A percentile compares a stretch with the other conserved stretches of the same genome.
phyloP scores from a whole-genome alignment of 148 eudicot genomes.

The Rhododendron kiyosumense region DNA sequence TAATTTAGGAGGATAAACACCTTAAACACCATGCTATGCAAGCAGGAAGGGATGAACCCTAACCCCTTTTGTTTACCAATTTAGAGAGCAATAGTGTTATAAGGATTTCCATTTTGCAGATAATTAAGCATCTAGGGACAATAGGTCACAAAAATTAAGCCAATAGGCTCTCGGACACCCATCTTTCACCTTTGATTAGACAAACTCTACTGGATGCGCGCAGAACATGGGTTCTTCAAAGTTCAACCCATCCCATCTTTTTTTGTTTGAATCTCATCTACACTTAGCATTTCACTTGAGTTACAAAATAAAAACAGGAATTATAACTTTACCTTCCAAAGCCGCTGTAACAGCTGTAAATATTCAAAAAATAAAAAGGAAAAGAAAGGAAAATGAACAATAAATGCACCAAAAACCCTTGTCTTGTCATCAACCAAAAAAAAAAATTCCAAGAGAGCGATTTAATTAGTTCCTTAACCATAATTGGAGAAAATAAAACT shows the following conservation, averaged over 20 bases:
- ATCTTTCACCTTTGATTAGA: not conserved
- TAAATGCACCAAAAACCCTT: not conserved
- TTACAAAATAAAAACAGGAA: too few species aligned
- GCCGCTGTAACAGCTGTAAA: too few species aligned
- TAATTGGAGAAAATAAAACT: not conserved
- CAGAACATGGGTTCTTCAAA: not conserved
- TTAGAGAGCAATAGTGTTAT: not conserved
- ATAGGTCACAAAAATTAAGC: not conserved
- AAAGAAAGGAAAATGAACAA: not conserved
- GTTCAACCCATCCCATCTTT: not conserved
- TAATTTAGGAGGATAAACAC: not conserved
- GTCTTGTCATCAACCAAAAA: not conserved
- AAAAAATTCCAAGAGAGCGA: not conserved
- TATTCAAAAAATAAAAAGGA: too few species aligned
- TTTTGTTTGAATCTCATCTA: not conserved
- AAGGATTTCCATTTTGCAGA: not conserved
- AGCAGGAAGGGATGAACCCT: not conserved
- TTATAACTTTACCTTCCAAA: too few species aligned
- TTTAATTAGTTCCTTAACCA: not conserved
- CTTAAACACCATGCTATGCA: not conserved
- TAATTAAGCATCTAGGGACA: not conserved
- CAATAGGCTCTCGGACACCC: not conserved
- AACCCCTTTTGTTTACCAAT: not conserved
- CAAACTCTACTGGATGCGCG: not conserved
- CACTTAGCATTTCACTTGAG: too few species aligned